Base-by-base conservation (phyloP, 495 filamentous ascomycete species). In the Penicillium maclennaniae region DNA sequence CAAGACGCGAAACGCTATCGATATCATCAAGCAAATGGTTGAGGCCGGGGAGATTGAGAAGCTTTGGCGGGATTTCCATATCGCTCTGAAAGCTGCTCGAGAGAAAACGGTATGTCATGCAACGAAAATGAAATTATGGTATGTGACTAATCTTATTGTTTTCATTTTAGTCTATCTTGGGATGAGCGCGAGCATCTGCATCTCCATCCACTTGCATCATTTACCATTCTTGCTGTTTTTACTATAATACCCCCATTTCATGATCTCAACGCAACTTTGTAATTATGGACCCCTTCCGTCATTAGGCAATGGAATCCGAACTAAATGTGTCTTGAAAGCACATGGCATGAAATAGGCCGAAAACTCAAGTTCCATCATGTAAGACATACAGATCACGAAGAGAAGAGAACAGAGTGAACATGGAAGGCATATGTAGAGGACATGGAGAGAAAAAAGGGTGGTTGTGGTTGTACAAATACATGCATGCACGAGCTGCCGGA, bases 41-140 rank as follows among this genome's bases (percentile, higher is more conserved):
- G 61, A 58, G 8, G 65, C 66, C 19, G 79, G 77, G 5, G 76
- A 81, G 58, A 76, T 87, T 21, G 76, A 76, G 56, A 70, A 69
- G 41, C 66, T 88, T 7, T 85, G 82, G 64, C 62, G 71, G 21
- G 77, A 83, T 40, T 88, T 84, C 60, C 81, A 83, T 60, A 70
- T 74, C 6, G 78, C 76, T 58, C 59, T 87, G 20, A 74, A 83
- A 37, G 65, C 67, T 37, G 50, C 58, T 47, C 58, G 58, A 48
- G 54, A 54, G 15, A 49, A 43, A 44, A 48, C 31, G 31, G 56
- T 55, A 50, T 34, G 50, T 58, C 7, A 1, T 40, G 9, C 9
- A 38, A 4, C n/a, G 7, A 16, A 14, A n/a, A 7, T 39, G 8
- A 14, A 14, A 1, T 6, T 2, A 7, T 4, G 38, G 12, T 40